Base-by-base conservation (phyloP, 1,139 yeast species). In the Yamadazyma dushanensis region DNA sequence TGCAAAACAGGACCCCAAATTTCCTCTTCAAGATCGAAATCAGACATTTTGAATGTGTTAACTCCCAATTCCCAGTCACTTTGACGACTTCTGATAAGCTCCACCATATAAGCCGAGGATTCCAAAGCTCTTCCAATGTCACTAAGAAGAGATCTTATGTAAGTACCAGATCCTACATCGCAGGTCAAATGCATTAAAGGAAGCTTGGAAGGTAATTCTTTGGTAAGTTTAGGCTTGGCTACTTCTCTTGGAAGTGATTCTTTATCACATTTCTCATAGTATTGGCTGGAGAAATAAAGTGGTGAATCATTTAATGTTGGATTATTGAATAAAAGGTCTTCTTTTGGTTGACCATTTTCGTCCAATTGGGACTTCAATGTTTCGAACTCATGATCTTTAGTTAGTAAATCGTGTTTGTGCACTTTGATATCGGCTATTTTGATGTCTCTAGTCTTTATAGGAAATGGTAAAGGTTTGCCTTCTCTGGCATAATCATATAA, bases 131-230 rank as follows among this genome's bases (percentile, higher is more conserved):
- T 75, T 2, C 96, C 97, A 33, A 87, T 72, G 53, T 94, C 98
- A 59, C 95, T 88, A 32, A 92, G 73, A 39, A 94, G 66, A 11
- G 97, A 85, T 47, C 98, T 74, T 34, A 94, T 90, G 52, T 94
- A 94, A 0, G 98, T 92, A 1, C 99, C 99, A 0, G 97, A 88
- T 1, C 96, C 85, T 1, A 92, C 98, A 31, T 78, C 76, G 9
- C 95, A 78, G 9, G 74, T 73, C 47, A 92, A 76, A 50, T 84
- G 92, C 25, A 89, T 51, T 38, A 83, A 49, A 1, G 96, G 96
- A 24, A 70, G 57, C 38, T 30, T 35, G 4, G 32, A 32, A 11
- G 40, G 41, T 14, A 34, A 23, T 8, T 34, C 36, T 15, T 33
- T 29, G 20, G 37, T 23, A 14, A 35, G 4, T 15, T 26, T 29